These are phyloP conservation scores for Ogataea zsoltii DNA, from an alignment of 805 yeast genomes.

Conservation along the genomic window DNA sequence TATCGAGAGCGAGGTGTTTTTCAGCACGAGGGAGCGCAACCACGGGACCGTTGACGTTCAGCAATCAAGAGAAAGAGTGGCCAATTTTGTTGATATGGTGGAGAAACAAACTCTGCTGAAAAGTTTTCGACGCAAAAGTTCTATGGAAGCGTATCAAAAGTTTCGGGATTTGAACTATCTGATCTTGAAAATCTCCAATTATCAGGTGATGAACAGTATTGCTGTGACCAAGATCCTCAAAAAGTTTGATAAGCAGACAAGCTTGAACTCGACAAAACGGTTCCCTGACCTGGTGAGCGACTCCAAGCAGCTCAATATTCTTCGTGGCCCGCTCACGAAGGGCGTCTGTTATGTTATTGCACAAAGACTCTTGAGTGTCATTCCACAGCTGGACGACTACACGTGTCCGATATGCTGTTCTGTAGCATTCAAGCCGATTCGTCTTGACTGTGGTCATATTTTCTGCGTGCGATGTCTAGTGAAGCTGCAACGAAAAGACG, in stretches of 20 bases:
- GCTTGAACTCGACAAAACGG: conserved; percentile 45
- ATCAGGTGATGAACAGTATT: conserved; percentile 59
- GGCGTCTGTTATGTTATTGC: conserved; percentile 58
- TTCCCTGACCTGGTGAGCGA: conserved; percentile 40
- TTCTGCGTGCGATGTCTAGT: conserved; percentile 75
- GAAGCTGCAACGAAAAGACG: conserved; percentile 58
- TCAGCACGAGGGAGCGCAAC: conserved; percentile 41
- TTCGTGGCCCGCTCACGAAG: conserved; percentile 46
- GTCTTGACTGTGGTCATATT: conserved; percentile 62
- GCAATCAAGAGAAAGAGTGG: conserved; percentile 46
- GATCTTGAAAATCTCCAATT: conserved; percentile 56
- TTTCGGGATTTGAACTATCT: conserved; percentile 56
- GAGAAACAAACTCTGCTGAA: conserved; percentile 38
- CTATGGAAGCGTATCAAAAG: conserved; percentile 44
- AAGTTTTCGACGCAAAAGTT: conserved; percentile 48
- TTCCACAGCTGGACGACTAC: conserved; percentile 78
- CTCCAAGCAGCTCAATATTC: conserved; percentile 21
- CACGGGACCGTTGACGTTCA: conserved; percentile 47
- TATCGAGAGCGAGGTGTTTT: conserved; percentile 65
- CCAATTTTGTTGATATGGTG: conserved; percentile 41
- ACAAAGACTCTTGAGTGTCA: conserved; percentile 50
- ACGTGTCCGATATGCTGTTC: conserved; percentile 72
- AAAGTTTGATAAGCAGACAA: conserved; percentile 74
- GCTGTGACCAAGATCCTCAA: conserved; percentile 71
- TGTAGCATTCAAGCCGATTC: conserved; percentile 71